Evolutionary conservation across 2,329 filamentous ascomycete species (phyloP).

Genomic region (Hypoxylon sp.): DNA sequence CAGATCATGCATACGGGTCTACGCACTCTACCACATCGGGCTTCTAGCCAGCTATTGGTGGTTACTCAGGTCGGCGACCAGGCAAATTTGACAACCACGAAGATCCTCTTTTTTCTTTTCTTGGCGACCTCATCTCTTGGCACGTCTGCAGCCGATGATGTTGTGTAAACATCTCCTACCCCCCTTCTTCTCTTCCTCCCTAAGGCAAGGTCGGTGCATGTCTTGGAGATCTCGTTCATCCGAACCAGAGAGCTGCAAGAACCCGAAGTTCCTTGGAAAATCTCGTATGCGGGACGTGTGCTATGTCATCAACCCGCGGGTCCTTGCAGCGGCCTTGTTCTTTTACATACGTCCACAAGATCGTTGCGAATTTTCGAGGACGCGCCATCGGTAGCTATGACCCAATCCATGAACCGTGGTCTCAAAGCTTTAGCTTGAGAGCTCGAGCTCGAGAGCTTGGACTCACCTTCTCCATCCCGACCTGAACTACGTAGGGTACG

Average conservation of each 20-base stretch:
- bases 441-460: conserved; percentile 1
- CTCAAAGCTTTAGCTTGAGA: background rate
- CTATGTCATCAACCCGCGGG: conserved; percentile 28
- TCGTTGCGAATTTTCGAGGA: background rate
- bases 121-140: conserved; percentile 36
- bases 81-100: conserved; percentile 37
- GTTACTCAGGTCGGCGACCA: conserved; percentile 42
- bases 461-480: too few species aligned
- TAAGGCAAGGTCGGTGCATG: conserved; percentile 32
- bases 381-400: background rate
- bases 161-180: conserved; percentile 28
- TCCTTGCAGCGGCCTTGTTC: conserved; percentile 33
- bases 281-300: conserved; percentile 24
- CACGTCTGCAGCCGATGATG: conserved; percentile 29
- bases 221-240: conserved; percentile 38
- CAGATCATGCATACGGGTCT: conserved; percentile 33
- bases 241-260: conserved; percentile 26
- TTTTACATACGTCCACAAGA: background rate
- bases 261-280: conserved; percentile 23
- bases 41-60: conserved; percentile 31
- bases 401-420: background rate
- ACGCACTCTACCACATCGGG: conserved; percentile 36
- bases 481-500: too few species aligned
- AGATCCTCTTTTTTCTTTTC: conserved; percentile 37
- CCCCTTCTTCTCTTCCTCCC: background rate